A percentile compares a stretch with the other conserved stretches of the same genome.
phyloP scores from a whole-genome alignment of 495 filamentous ascomycete species.

The Aspergillus sclerotioniger region DNA sequence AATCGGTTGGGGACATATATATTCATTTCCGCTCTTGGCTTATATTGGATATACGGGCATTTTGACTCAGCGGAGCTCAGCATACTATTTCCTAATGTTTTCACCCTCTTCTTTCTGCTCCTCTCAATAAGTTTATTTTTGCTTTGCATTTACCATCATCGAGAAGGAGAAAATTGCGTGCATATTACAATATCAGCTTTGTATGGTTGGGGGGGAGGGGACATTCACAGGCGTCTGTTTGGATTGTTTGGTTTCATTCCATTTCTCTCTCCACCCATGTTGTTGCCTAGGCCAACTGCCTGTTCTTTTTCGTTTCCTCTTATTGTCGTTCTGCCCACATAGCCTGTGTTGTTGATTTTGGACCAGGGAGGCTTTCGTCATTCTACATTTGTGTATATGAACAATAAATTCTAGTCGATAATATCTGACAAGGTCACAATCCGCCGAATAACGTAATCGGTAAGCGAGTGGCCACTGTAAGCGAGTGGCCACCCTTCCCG shows the following conservation, averaged over 20 bases:
- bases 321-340: slow-evolving; percentile 1
- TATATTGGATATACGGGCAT: slow-evolving; percentile 5
- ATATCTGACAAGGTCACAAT: background rate
- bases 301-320: slow-evolving; percentile 10
- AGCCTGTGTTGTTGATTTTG: slow-evolving; percentile 6
- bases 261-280: slow-evolving; percentile 6
- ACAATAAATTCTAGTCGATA: background rate
- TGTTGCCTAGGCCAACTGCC: background rate
- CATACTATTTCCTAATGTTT: slow-evolving; percentile 11
- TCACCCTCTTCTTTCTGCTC: slow-evolving; percentile 7
- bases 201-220: background rate
- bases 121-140: background rate
- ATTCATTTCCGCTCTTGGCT: slow-evolving; percentile 1
- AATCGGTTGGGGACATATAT: slow-evolving; percentile 2
- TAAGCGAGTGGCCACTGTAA: too few species aligned
- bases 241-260: slow-evolving; percentile 11
- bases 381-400: background rate
- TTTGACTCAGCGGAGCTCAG: slow-evolving; percentile 1
- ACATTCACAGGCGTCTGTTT: slow-evolving; percentile 16
- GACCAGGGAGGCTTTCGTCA: background rate
- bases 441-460: too few species aligned
- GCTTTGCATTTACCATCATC: slow-evolving; percentile 5
- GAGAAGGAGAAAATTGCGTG: background rate
- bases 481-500: too few species aligned
- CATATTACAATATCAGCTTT: background rate